Percentiles rank a stretch among this genome's conserved stretches.
phyloP scores from a whole-genome alignment of 1,284 basidiomycete species.

The Microbotryum scabiosae region DNA sequence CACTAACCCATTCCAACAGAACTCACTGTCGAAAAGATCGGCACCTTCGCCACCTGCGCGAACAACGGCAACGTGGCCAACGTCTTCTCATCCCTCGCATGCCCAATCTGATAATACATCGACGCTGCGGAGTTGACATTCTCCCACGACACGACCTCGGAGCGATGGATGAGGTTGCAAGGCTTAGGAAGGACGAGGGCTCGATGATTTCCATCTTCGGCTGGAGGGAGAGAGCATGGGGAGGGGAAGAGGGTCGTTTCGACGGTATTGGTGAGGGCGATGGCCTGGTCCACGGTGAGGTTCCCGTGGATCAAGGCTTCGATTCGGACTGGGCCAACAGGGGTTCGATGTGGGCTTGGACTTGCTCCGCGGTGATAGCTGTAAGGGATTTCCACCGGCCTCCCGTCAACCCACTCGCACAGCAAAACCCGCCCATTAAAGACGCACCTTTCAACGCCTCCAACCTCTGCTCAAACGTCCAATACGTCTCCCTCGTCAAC shows the following conservation, averaged over 20 bases:
- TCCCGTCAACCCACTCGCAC: background rate
- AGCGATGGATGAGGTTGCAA: slow-evolving; percentile 62
- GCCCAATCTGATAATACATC: slow-evolving; percentile 49
- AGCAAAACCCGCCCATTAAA: background rate
- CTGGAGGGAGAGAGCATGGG: slow-evolving; percentile 8
- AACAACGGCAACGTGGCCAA: slow-evolving; percentile 42
- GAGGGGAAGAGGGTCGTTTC: slow-evolving; percentile 56
- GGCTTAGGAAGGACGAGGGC: slow-evolving; percentile 31
- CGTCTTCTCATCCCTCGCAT: slow-evolving; percentile 47
- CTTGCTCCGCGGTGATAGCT: slow-evolving; percentile 63
- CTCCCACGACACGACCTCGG: slow-evolving; percentile 66
- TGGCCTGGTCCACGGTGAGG: slow-evolving; percentile 48
- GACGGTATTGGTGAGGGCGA: slow-evolving; percentile 40
- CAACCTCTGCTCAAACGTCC: slow-evolving; percentile 76
- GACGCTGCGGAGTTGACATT: slow-evolving; percentile 76
- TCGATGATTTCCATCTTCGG: slow-evolving; percentile 17
- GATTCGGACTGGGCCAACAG: slow-evolving; percentile 60
- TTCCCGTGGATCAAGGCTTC: slow-evolving; percentile 81
- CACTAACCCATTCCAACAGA: too few species aligned
- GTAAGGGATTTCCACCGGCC: background rate
- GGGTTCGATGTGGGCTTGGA: slow-evolving; percentile 58
- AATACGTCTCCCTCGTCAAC: slow-evolving; percentile 60
- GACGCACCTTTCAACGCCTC: slow-evolving; percentile 64
- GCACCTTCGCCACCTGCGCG: slow-evolving; percentile 74
- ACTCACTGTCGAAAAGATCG: slow-evolving; percentile 55